These are phyloP conservation scores for Fusarium siculi DNA, from an alignment of 2,329 filamentous ascomycete species.

Conservation along the genomic window DNA sequence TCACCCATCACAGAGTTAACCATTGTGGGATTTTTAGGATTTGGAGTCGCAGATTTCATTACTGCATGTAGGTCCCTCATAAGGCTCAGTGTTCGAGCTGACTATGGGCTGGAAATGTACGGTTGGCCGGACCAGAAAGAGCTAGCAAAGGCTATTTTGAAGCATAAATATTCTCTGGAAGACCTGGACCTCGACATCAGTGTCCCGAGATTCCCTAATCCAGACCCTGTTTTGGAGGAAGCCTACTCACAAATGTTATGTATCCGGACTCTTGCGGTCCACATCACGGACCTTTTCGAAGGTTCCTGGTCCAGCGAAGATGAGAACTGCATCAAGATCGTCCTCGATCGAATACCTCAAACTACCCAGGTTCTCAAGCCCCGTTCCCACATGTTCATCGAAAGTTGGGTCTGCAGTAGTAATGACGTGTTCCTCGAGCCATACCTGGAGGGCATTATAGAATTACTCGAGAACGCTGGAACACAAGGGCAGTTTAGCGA, in stretches of 20 bases:
- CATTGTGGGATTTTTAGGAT: neutral
- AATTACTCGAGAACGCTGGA: neutral
- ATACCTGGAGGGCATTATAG: neutral
- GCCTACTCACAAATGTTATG: fast-evolving
- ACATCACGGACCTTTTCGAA: neutral
- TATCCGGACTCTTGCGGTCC: fast-evolving
- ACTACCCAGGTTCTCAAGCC: neutral
- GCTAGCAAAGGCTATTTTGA: neutral
- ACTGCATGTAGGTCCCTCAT: neutral
- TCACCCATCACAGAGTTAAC: neutral
- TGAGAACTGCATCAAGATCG: fast-evolving
- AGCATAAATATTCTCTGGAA: neutral
- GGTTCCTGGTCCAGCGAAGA: fast-evolving
- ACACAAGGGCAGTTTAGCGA: neutral
- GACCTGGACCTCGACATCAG: neutral
- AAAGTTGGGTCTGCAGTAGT: neutral
- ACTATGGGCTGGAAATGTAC: too few species aligned
- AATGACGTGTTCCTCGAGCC: neutral
- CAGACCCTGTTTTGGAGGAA: neutral
- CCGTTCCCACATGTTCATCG: fast-evolving
- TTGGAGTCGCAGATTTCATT: neutral
- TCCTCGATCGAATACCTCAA: neutral
- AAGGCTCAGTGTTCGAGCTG: neutral
- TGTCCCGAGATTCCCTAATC: fast-evolving
- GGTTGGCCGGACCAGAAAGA: neutral